Base-by-base conservation (phyloP, 306 rosid species). In the Lupinus albus region DNA sequence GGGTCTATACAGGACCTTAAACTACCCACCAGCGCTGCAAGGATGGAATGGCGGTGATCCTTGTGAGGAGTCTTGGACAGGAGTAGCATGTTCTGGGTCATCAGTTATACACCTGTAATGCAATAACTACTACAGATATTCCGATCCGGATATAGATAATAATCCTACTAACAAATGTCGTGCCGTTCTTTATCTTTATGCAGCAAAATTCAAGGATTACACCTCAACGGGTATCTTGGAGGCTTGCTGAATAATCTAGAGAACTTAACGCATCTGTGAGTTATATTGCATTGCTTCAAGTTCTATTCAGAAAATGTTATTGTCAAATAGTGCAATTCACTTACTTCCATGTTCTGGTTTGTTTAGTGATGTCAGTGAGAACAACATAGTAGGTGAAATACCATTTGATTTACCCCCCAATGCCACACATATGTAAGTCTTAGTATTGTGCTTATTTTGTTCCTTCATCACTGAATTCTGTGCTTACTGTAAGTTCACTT, bases 31-130 rank as follows among this genome's bases (percentile, higher is more conserved):
- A 8, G 73, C 11, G 83, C 86, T 93, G 74, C 72, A 64, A 52
- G 86, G 89, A 51, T 93, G 97, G 98, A 80, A 83, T 28, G 80
- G 89, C 38, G 77, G 67, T 44, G 96, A 93, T 82, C 99, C 99
- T 66, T 93, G 99, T 62, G 85, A 56, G 72, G 90, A 93, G 77
- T 80, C 85, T 72, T 93, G 97, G 99, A 70, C 74, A 2, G 99
- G 99, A 79, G 94, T 90, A 10, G 83, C 81, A 45, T 93, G 97
- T 78, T 84, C 75, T 72, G 90, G 84, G 0, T 79, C 97, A 32
- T 90, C 97, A 38, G 84, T 93, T 64, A 77, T 93, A 62, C 79
- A 86, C 81, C 83, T 93, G 99, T 89, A 90, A 83, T 68, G 49
- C 68, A 21, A 59, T 12, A 49, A 67, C 18, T 14, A 7, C 2